These are phyloP conservation scores for Candida coquimbonensis DNA, from an alignment of 805 yeast genomes.

Conservation along the genomic window DNA sequence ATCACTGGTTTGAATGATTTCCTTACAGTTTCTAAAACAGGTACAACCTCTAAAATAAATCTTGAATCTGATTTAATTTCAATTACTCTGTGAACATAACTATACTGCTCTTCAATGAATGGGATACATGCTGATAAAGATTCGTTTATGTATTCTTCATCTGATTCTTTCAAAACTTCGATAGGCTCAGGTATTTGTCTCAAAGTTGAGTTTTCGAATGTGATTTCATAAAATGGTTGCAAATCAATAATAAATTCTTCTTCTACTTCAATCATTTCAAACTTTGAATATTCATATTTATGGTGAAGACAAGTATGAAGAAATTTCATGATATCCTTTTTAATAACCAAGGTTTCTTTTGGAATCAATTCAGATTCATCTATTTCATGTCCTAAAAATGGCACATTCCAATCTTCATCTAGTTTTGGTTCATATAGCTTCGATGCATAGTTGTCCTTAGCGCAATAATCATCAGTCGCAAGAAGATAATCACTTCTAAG, in stretches of 20 bases:
- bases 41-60: neutral
- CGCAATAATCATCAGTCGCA: neutral
- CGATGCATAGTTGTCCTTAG: neutral
- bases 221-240: neutral
- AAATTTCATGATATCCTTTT: conserved; percentile 8
- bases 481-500: neutral
- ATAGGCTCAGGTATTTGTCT: neutral
- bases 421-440: neutral
- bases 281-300: neutral
- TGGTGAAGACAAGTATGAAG: conserved; percentile 3
- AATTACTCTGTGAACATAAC: neutral
- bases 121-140: neutral
- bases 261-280: neutral
- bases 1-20: neutral
- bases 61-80: neutral
- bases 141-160: neutral
- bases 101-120: neutral
- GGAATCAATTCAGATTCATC: conserved; percentile 3
- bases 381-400: neutral
- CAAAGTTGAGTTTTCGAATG: neutral
- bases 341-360: conserved; percentile 10
- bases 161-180: neutral
- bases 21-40: neutral
- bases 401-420: neutral
- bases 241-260: neutral